A percentile compares a stretch with the other conserved stretches of the same genome.
Evolutionary conservation across 2,329 filamentous ascomycete species (phyloP).

Genomic region (Penicillium freii): DNA sequence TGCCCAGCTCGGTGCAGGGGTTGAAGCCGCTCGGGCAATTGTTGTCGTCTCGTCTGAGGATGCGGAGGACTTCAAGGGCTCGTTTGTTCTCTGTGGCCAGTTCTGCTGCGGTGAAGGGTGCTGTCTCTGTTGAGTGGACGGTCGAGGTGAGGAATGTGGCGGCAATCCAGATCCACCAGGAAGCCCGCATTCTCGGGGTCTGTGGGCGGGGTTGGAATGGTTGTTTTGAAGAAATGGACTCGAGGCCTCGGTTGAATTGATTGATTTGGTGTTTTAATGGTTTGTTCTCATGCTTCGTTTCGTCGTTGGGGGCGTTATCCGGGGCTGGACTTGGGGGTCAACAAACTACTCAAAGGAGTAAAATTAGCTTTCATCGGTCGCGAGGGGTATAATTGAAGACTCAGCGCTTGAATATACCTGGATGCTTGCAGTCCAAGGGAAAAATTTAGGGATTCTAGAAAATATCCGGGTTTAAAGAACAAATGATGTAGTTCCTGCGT

Average conservation of each 20-base stretch:
- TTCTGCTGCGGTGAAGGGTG: constrained; percentile 32
- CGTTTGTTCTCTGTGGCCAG: constrained; percentile 23
- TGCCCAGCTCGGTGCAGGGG: constrained; percentile 53
- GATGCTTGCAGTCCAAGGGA: neutral
- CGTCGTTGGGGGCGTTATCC: constrained; percentile 12
- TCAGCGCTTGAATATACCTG: neutral
- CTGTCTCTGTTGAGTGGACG: constrained; percentile 30
- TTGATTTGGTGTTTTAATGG: neutral
- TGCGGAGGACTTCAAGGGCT: constrained; percentile 33
- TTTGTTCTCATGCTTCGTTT: constrained; percentile 8
- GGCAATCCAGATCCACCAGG: constrained; percentile 34
- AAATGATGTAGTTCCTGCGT: constrained; percentile 21
- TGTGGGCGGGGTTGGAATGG: neutral
- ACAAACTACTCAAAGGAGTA: constrained; percentile 37
- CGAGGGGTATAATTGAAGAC: neutral
- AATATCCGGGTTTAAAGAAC: neutral
- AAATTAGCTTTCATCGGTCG: constrained; percentile 14
- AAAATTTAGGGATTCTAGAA: neutral
- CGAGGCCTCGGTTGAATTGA: neutral
- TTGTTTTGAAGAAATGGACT: neutral
- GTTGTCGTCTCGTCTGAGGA: constrained; percentile 33
- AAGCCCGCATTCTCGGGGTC: constrained; percentile 34
- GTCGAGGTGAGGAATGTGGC: constrained; percentile 33
- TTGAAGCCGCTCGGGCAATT: constrained; percentile 54
- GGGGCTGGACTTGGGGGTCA: constrained; percentile 24